A percentile compares a stretch with the other conserved stretches of the same genome.
Evolutionary conservation across 1,139 yeast species (phyloP).

Genomic region (Magnusiomyces suaveolens): DNA sequence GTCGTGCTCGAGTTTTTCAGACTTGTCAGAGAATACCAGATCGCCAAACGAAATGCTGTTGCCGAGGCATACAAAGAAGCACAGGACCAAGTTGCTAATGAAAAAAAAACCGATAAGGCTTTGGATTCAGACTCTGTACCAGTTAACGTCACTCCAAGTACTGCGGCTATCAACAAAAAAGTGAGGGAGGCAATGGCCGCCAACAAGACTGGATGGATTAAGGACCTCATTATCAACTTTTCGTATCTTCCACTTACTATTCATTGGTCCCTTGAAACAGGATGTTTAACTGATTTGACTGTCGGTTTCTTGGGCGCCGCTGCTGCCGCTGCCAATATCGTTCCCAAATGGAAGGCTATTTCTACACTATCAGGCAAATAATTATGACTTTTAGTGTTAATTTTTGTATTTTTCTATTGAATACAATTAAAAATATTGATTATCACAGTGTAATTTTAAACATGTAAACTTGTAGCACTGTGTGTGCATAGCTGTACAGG

Average conservation of each 20-base stretch:
- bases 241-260: slow-evolving; percentile 37
- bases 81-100: neutral
- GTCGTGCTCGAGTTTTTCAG: slow-evolving; percentile 32
- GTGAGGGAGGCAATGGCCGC: neutral
- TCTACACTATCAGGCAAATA: slow-evolving; percentile 2
- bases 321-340: slow-evolving; percentile 26
- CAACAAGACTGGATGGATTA: slow-evolving; percentile 7
- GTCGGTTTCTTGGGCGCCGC: slow-evolving; percentile 36
- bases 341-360: slow-evolving; percentile 20
- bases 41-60: slow-evolving; percentile 4
- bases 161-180: neutral
- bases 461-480: too few species aligned
- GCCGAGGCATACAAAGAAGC: slow-evolving; percentile 1
- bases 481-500: too few species aligned
- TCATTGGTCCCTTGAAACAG: slow-evolving; percentile 37
- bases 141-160: neutral
- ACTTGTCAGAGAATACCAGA: slow-evolving; percentile 17
- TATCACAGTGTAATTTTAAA: too few species aligned
- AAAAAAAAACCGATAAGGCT: slow-evolving; percentile 8
- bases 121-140: neutral
- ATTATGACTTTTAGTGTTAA: too few species aligned
- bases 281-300: slow-evolving; percentile 27
- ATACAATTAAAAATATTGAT: too few species aligned
- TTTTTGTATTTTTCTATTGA: too few species aligned
- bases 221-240: slow-evolving; percentile 28